Base-by-base conservation (phyloP, 2,329 filamentous ascomycete genomes). In the Metarhizium brunneum region DNA sequence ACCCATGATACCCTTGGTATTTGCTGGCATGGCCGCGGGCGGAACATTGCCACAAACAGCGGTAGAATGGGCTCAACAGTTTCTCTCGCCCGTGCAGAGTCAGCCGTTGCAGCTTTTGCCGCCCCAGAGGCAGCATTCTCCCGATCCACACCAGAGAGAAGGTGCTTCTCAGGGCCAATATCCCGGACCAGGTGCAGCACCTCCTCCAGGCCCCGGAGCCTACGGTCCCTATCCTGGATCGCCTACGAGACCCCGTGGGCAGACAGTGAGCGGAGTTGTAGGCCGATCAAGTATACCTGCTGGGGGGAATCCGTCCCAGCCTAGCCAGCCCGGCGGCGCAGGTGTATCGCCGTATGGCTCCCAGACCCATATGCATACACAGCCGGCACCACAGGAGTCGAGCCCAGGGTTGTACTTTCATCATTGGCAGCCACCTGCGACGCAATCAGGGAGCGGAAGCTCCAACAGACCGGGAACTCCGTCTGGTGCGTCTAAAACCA, bases 361-460 rank as follows among this genome's bases (percentile, higher is more conserved):
- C 63, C 74, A 71, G 50, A 55, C 68, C 64, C 79, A 78, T 70
- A 77, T 74, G 65, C 80, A 76, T 65, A 76, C 73, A 43, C 79
- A 83, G 54, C 54, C 78, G 36, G 58, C 80, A 57, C 82, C 85
- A 63, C 80, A 87, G 61, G 82, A 84, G 60, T 80, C 83, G 18
- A 89, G 87, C 45, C 84, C 87, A 0, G 87, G 86, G 25, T 88
- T 95, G 50, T 94, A 90, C 70, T 96, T 96, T 68, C 90, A 95
- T 66, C 90, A 95, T 68, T 96, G 91, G 90, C 88, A 92, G 57
- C 91, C 91, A 49, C 91, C 91, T 14, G 81, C 78, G 25, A 81
- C 83, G 59, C 80, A 88, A 70, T 53, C 54, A 18, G 76, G 77
- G 60, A 78, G 80, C 57, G 73, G 78, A 58, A 73, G 78, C 67